Percentiles rank a stretch among this genome's conserved stretches.
Conservation (phyloP, 2,329 filamentous ascomycete species). For the Penicillium italicum region DNA sequence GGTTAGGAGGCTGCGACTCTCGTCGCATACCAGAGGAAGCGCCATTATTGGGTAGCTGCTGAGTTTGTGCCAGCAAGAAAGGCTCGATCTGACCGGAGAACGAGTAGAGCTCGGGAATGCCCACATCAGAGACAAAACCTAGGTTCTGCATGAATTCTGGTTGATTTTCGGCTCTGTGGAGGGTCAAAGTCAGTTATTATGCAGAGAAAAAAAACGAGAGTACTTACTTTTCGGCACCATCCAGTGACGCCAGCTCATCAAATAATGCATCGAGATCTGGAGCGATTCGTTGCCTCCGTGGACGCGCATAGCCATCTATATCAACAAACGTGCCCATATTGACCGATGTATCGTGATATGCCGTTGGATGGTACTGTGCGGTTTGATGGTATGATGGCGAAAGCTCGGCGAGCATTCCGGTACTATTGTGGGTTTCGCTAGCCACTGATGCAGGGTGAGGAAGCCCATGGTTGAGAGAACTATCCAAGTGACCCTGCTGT, state of each 20-base stretch:
- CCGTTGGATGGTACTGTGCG: constrained; percentile 25
- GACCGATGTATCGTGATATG: constrained; percentile 30
- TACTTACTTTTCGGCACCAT: constrained; percentile 50
- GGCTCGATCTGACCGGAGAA: constrained; percentile 35
- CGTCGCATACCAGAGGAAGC: constrained; percentile 15
- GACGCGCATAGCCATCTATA: constrained; percentile 29
- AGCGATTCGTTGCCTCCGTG: constrained; percentile 32
- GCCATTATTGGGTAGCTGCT: constrained; percentile 24
- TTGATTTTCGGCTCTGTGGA: constrained; percentile 31
- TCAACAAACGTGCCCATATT: constrained; percentile 28
- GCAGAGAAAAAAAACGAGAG: background rate
- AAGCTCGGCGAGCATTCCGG: constrained; percentile 23
- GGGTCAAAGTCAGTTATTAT: constrained; percentile 10
- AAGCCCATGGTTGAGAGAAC: constrained; percentile 11
- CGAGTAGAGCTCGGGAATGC: constrained; percentile 37
- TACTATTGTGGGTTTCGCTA: constrained; percentile 18
- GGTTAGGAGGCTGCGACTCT: constrained; percentile 21
- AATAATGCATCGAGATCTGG: constrained; percentile 51
- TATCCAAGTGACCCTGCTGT: constrained; percentile 19
- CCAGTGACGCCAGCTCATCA: constrained; percentile 56
- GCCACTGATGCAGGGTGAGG: constrained; percentile 17
- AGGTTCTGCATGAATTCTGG: constrained; percentile 41
- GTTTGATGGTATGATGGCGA: constrained; percentile 22
- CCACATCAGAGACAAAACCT: constrained; percentile 36
- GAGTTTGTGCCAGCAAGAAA: constrained; percentile 32